phyloP scores from a whole-genome alignment of 768 basidiomycete genomes.

The Tephrocybe sp. region DNA sequence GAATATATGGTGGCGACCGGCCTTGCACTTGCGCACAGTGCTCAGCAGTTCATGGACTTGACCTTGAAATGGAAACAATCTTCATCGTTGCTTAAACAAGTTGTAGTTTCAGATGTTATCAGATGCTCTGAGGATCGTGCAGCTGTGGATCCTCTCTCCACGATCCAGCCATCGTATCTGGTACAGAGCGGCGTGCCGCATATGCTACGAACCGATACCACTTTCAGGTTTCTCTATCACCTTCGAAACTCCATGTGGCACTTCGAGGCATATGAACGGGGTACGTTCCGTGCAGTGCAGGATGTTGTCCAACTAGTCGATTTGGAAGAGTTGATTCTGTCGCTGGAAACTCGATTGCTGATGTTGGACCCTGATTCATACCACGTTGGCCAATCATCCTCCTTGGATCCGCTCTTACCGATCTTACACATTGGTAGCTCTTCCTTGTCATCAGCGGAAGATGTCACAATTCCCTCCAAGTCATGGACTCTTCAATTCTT shows the following conservation, averaged over 20 bases:
- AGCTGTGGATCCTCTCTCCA: slow-evolving; percentile 74
- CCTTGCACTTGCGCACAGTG: slow-evolving; percentile 27
- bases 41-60: slow-evolving; percentile 22
- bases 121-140: slow-evolving; percentile 46
- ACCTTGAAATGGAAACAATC: slow-evolving; percentile 29
- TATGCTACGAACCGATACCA: slow-evolving; percentile 61
- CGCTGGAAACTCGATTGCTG: slow-evolving; percentile 38
- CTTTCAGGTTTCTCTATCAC: slow-evolving; percentile 79
- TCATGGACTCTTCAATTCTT: slow-evolving; percentile 26
- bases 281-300: slow-evolving; percentile 7
- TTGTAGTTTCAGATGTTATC: slow-evolving; percentile 50
- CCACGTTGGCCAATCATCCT: slow-evolving; percentile 27
- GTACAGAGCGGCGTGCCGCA: slow-evolving; percentile 75
- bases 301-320: slow-evolving; percentile 12
- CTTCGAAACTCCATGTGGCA: slow-evolving; percentile 66
- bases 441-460: background rate
- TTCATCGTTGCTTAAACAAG: slow-evolving; percentile 30
- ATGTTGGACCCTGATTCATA: slow-evolving; percentile 46
- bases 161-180: slow-evolving; percentile 82
- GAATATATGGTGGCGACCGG: slow-evolving; percentile 37
- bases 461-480: slow-evolving; percentile 4
- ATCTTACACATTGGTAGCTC: slow-evolving; percentile 12
- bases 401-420: slow-evolving; percentile 32
- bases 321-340: slow-evolving; percentile 30
- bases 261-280: slow-evolving; percentile 29